phyloP scores from a whole-genome alignment of 2,329 filamentous ascomycete genomes.

The Cercospora beticola region DNA sequence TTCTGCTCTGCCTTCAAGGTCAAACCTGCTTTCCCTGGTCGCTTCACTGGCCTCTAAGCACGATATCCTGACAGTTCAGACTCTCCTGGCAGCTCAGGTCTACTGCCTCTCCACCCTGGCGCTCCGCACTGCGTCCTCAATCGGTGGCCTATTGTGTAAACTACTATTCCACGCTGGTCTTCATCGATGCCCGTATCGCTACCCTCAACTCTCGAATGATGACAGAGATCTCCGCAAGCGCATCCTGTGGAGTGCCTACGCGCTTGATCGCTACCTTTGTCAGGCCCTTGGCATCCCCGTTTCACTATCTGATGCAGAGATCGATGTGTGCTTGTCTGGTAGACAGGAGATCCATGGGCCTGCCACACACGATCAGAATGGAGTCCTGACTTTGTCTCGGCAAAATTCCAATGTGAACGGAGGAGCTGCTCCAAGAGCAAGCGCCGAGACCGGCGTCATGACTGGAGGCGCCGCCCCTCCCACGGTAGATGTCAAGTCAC shows the following conservation, averaged over 20 bases:
- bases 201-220: constrained; percentile 34
- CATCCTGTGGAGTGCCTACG: constrained; percentile 45
- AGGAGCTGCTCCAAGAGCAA: neutral
- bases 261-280: constrained; percentile 41
- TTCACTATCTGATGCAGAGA: constrained; percentile 40
- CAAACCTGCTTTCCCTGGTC: constrained; percentile 42
- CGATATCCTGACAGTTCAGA: constrained; percentile 51
- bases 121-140: constrained; percentile 50
- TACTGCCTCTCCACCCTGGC: constrained; percentile 52
- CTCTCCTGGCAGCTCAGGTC: constrained; percentile 50
- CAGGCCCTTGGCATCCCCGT: constrained; percentile 42
- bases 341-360: constrained; percentile 33
- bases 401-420: constrained; percentile 6
- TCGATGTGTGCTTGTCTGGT: constrained; percentile 42
- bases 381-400: neutral
- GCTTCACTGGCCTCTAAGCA: constrained; percentile 43
- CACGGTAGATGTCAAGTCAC: neutral
- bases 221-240: constrained; percentile 42
- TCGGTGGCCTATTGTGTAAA: constrained; percentile 50
- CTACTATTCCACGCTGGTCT: constrained; percentile 53
- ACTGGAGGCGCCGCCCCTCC: neutral
- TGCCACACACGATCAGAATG: constrained; percentile 15
- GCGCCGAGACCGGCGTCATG: neutral
- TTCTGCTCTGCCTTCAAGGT: constrained; percentile 38
- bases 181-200: constrained; percentile 54